A percentile compares a stretch with the other conserved stretches of the same genome.
Evolutionary conservation across 345 rosid species (phyloP).

Genomic region (Populus pruinosa): DNA sequence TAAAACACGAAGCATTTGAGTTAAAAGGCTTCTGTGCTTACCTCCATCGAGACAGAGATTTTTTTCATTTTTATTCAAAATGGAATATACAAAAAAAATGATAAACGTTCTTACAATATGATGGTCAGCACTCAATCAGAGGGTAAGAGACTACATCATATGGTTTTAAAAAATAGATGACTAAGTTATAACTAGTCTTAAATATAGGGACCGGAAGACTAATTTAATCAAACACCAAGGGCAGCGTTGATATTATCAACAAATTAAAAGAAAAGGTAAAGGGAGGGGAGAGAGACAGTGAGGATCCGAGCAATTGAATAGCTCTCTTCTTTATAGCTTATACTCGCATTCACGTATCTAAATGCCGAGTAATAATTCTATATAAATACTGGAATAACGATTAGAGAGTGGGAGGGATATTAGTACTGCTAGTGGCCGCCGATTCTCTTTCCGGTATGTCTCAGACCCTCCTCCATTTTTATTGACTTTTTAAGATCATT

Average conservation of each 20-base stretch:
- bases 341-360: not conserved
- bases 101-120: not conserved
- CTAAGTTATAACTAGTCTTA: not conserved
- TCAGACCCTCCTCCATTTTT: not conserved
- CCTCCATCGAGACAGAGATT: too few relatives aligned
- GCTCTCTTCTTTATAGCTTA: constrained; percentile 5
- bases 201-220: not conserved
- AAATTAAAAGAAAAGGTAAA: not conserved
- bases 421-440: not conserved
- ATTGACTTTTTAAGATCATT: not conserved
- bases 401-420: not conserved
- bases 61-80: too few relatives aligned
- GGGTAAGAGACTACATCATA: not conserved
- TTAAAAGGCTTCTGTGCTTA: too few relatives aligned
- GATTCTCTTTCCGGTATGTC: not conserved
- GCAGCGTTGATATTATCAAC: not conserved
- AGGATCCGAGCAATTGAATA: constrained; percentile 23
- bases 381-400: not conserved
- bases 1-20: not conserved
- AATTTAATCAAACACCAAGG: not conserved
- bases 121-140: not conserved
- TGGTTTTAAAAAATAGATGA: not conserved
- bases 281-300: not conserved
- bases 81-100: too few relatives aligned
- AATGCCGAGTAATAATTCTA: not conserved